Evolutionary conservation across 1,284 basidiomycete genomes (phyloP).

Genomic region (Boletellus deceptivus): DNA sequence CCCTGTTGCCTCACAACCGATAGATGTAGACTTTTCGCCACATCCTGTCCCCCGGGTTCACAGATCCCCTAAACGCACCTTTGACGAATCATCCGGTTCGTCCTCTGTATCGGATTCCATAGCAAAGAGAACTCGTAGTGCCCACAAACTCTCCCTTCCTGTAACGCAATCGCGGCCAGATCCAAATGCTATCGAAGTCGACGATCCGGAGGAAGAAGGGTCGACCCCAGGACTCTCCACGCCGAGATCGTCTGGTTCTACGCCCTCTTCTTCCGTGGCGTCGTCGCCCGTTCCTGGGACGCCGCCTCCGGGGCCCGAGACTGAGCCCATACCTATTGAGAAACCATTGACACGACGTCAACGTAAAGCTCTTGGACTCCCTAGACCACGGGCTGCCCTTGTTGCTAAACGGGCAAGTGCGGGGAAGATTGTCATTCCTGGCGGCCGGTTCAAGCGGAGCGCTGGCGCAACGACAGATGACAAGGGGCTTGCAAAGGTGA

Average conservation of each 20-base stretch:
- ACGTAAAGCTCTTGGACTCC: slow-evolving; percentile 63
- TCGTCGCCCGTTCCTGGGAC: slow-evolving; percentile 37
- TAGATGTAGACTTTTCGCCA: slow-evolving; percentile 26
- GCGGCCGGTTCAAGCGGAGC: slow-evolving; percentile 44
- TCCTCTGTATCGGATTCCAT: slow-evolving; percentile 43
- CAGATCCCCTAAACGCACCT: slow-evolving; percentile 63
- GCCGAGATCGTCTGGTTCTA: slow-evolving; percentile 39
- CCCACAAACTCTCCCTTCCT: slow-evolving; percentile 18
- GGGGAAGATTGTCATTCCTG: slow-evolving; percentile 58
- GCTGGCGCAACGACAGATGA: slow-evolving; percentile 18
- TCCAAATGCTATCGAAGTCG: slow-evolving; percentile 26
- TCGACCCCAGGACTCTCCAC: slow-evolving; percentile 45
- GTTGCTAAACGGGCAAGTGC: slow-evolving; percentile 35
- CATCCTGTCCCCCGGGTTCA: slow-evolving; percentile 35
- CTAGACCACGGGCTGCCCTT: slow-evolving; percentile 44
- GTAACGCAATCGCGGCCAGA: slow-evolving; percentile 20
- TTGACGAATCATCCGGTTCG: slow-evolving; percentile 58
- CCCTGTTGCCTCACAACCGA: slow-evolving; percentile 19
- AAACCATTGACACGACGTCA: slow-evolving; percentile 58
- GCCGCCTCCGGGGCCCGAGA: slow-evolving; percentile 34
- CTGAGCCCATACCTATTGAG: slow-evolving; percentile 18
- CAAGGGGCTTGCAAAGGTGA: slow-evolving; percentile 29
- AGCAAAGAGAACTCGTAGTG: slow-evolving; percentile 43
- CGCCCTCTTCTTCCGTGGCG: slow-evolving; percentile 43
- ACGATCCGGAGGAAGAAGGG: slow-evolving; percentile 37